These are phyloP conservation scores for Leccinum fibrillosum DNA, from an alignment of 768 basidiomycete genomes.

Conservation along the genomic window DNA sequence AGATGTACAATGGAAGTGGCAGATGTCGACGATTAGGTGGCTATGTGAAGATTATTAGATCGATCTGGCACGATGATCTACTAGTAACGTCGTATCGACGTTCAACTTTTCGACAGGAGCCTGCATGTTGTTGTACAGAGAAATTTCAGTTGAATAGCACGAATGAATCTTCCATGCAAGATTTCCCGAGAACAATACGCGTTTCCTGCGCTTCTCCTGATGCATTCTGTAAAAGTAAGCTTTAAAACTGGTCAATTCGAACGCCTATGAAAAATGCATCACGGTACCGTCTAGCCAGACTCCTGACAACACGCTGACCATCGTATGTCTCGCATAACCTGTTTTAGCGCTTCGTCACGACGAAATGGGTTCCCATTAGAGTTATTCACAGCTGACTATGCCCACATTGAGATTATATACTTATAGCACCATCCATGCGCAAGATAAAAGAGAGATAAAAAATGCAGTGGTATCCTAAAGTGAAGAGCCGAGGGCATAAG, in stretches of 20 bases:
- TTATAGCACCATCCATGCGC: background rate
- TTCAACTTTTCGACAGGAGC: background rate
- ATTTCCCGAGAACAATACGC: background rate
- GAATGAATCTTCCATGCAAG: background rate
- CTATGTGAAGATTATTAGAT: background rate
- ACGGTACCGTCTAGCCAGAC: background rate
- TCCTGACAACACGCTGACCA: background rate
- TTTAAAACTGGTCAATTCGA: background rate
- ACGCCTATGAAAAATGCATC: background rate
- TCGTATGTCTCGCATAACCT: background rate
- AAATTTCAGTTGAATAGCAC: background rate
- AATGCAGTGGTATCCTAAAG: background rate
- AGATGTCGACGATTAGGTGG: background rate
- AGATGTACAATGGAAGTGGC: background rate
- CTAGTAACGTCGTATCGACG: background rate
- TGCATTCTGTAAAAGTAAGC: background rate
- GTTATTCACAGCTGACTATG: background rate
- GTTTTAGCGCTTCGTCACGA: background rate
- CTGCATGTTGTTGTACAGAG: background rate
- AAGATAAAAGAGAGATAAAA: background rate
- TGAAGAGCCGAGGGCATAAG: too few species aligned
- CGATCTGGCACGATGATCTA: background rate
- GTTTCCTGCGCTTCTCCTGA: background rate
- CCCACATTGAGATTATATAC: background rate
- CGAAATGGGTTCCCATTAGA: background rate